phyloP scores from a whole-genome alignment of 208 protist genomes.

The Wallacemonas sp. region DNA sequence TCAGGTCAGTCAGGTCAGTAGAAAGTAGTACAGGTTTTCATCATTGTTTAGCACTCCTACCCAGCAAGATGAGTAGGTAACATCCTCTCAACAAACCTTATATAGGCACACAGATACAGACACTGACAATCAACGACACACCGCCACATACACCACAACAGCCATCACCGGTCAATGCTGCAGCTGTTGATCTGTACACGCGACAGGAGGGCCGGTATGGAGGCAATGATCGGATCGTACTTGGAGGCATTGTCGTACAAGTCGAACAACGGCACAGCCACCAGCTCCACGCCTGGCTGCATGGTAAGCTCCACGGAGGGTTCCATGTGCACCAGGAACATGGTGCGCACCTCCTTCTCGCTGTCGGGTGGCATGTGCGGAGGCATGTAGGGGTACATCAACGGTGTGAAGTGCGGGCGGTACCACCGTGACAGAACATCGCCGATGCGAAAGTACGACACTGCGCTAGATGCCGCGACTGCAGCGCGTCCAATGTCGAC shows the following conservation, averaged over 20 bases:
- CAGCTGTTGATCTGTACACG: slow-evolving; percentile 87
- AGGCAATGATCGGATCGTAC: slow-evolving; percentile 82
- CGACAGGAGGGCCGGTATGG: slow-evolving; percentile 73
- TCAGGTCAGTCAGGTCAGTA: too few species aligned
- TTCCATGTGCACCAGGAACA: slow-evolving; percentile 86
- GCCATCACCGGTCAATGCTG: slow-evolving; percentile 46
- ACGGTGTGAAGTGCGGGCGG: slow-evolving; percentile 77
- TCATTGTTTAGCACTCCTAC: too few species aligned
- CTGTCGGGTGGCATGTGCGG: slow-evolving; percentile 73
- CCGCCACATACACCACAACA: neutral
- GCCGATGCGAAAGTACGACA: slow-evolving; percentile 62
- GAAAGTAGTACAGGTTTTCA: too few species aligned
- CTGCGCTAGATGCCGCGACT: slow-evolving; percentile 18
- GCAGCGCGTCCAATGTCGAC: slow-evolving; percentile 31
- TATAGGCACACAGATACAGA: too few species aligned
- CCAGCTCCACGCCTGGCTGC: slow-evolving; percentile 68
- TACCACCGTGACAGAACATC: slow-evolving; percentile 82
- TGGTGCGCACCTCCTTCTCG: slow-evolving; percentile 79
- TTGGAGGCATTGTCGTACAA: slow-evolving; percentile 89
- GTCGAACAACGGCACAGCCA: slow-evolving; percentile 90
- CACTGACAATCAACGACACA: too few species aligned
- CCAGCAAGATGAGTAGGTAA: too few species aligned
- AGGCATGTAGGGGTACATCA: slow-evolving; percentile 93
- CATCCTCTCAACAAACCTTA: too few species aligned
- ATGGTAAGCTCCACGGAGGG: slow-evolving; percentile 71